Base-by-base conservation (phyloP, 768 basidiomycete genomes). In the Galerina marginata region DNA sequence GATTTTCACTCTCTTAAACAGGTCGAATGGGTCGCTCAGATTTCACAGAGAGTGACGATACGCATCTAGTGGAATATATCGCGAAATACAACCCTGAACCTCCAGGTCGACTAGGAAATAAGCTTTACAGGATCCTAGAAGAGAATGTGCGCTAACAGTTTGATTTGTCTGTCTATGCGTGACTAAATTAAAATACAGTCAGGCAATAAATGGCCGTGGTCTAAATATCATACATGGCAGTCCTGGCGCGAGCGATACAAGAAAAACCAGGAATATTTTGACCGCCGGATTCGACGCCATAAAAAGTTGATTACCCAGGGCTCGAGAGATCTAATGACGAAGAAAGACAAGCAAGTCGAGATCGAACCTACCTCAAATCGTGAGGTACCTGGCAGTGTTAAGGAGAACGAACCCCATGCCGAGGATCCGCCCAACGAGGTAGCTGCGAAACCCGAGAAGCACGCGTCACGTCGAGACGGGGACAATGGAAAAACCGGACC, bases 191-290 rank as follows among this genome's bases (percentile, higher is more conserved):
- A n/a, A 25, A 9, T 10, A n/a, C 20, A 68, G 64, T 50, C 52
- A 36, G 58, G 20, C 10, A 64, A 66, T 0, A 71, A 68, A 60
- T 88, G 86, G 85, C 71, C 76, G 10, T 89, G 86, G 84, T 71
- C 79, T n/a, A 61, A 50, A 15, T 72, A 69, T 6, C 89, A 88
- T 68, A 3, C 86, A 2, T 84, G 79, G 83, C 77, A 78, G n/a
- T 86, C 86, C 4, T 90, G 89, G 89, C 81, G 86, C 23, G 80
- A 85, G 47, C 78, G 81, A n/a, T 90, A 89, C 63, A 74, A 68
- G 60, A 84, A 77, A 61, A 75, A 88, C 50, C 51, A 75, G 40
- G 64, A 37, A 0, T 23, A 63, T 0, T 87, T 85, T 53, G 79
- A 88, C 60, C 26, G 9, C 2, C 52, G 47, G n/a, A 87, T 89